These are phyloP conservation scores for Ustilago tritici DNA, from an alignment of 1,284 basidiomycete genomes.

Conservation along the genomic window DNA sequence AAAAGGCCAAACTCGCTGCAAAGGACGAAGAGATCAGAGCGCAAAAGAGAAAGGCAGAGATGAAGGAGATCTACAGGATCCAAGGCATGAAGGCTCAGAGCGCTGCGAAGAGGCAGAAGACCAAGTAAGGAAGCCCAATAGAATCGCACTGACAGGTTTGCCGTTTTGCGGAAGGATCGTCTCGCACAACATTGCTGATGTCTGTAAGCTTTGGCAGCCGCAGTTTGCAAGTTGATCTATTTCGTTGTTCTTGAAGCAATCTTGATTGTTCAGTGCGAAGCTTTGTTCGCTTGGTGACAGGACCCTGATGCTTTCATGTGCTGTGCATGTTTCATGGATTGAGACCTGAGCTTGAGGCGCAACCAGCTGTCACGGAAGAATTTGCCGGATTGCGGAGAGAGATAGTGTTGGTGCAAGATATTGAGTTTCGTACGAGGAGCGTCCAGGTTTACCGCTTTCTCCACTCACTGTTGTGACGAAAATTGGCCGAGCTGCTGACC, in stretches of 20 bases:
- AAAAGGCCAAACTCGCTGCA: slow-evolving; percentile 36
- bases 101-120: slow-evolving; percentile 61
- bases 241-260: not conserved
- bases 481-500: not conserved
- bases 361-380: not conserved
- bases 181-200: not conserved
- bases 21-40: slow-evolving; percentile 50
- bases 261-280: not conserved
- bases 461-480: no score
- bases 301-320: not conserved
- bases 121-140: slow-evolving; percentile 16
- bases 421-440: no score
- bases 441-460: no score
- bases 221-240: not conserved
- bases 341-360: not conserved
- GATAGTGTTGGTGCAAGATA: no score
- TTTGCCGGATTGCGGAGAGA: not conserved
- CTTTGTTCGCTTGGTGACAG: not conserved
- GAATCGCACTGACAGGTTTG: no score
- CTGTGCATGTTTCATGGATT: not conserved
- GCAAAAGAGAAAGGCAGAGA: slow-evolving; percentile 62
- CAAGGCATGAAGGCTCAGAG: slow-evolving; percentile 58
- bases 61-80: slow-evolving; percentile 61
- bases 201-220: not conserved
- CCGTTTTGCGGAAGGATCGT: not conserved